Conservation (phyloP, 2,329 filamentous ascomycete species). For the Aspergillus sp. region DNA sequence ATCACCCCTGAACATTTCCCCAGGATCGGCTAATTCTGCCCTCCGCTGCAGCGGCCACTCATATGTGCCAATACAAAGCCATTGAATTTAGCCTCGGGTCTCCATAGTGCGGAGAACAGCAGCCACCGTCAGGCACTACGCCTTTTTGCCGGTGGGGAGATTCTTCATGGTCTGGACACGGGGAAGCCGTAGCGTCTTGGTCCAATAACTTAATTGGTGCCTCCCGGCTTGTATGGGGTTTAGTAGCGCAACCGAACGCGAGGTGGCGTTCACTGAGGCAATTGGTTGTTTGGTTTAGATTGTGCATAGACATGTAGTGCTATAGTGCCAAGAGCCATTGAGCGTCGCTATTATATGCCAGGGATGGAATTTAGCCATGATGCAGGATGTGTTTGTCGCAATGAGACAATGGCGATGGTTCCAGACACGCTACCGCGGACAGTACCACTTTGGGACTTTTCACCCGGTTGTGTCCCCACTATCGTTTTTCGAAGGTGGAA, state of each 20-base stretch:
- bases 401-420: no score
- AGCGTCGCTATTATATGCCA: no score
- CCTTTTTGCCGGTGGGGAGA: background rate
- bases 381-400: no score
- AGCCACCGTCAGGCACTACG: background rate
- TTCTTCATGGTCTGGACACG: background rate
- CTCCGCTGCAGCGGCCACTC: background rate
- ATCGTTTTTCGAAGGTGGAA: background rate
- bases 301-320: no score
- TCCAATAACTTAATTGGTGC: background rate
- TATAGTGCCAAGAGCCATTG: no score
- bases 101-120: background rate
- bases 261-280: no score
- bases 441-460: no score
- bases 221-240: background rate
- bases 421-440: no score
- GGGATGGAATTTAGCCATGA: no score
- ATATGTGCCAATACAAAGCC: background rate
- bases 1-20: background rate
- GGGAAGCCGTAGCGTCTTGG: background rate
- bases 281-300: no score
- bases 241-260: no score
- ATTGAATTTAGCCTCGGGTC: background rate
- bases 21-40: conserved; percentile 1
- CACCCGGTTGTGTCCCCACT: no score